Evolutionary conservation across 768 basidiomycete genomes (phyloP).

Genomic region (Lactifluus echinatus): DNA sequence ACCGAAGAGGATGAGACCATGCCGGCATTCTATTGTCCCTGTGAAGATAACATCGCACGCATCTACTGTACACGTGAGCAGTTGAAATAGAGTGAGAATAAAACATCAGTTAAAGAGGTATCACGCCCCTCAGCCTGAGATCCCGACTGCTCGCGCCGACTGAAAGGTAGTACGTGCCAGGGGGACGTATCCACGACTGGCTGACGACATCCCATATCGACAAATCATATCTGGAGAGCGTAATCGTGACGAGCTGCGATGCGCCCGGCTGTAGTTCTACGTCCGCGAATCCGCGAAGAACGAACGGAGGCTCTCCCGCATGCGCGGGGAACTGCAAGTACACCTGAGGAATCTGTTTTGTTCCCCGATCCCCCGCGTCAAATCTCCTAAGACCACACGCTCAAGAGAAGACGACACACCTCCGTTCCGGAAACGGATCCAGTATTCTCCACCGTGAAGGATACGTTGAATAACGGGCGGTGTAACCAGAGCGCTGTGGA

Average conservation of each 20-base stretch:
- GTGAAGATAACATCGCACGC: too few species aligned
- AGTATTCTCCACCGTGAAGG: conserved; percentile 58
- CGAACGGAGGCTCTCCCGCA: conserved; percentile 59
- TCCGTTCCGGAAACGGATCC: conserved; percentile 56
- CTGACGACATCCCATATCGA: conserved; percentile 29
- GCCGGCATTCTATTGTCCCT: too few species aligned
- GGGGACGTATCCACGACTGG: conserved; percentile 30
- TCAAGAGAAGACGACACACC: conserved; percentile 27
- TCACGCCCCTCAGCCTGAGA: not conserved
- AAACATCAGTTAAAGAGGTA: not conserved
- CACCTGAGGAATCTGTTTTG: conserved; percentile 57
- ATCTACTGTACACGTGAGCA: too few species aligned
- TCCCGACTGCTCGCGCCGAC: conserved; percentile 24
- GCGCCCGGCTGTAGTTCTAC: conserved; percentile 20
- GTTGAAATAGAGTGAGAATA: too few species aligned
- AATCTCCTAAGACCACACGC: not conserved
- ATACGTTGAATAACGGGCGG: conserved; percentile 50
- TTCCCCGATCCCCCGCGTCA: not conserved
- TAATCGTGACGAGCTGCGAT: conserved; percentile 18
- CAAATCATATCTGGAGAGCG: conserved; percentile 21
- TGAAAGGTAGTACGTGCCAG: conserved; percentile 26
- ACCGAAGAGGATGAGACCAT: too few species aligned
- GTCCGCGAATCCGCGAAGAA: conserved; percentile 34
- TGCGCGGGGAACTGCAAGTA: conserved; percentile 61
- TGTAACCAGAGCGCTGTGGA: conserved; percentile 64